Evolutionary conservation across 2,329 filamentous ascomycete species (phyloP).

Genomic region (Penicillium sp.): DNA sequence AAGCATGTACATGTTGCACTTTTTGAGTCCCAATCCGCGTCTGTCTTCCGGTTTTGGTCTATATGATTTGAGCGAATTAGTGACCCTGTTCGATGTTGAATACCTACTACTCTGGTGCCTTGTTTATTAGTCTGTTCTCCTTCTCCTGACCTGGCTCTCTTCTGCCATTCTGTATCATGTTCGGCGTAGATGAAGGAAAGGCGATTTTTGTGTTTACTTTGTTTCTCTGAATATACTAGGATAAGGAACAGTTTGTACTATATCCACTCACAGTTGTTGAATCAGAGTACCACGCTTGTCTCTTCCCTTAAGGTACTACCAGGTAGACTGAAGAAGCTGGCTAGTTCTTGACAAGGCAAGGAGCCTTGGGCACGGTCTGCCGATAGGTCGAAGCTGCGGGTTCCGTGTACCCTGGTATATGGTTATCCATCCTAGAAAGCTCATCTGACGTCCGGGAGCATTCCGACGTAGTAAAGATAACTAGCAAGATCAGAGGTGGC

Average conservation of each 20-base stretch:
- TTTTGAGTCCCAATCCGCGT: not conserved
- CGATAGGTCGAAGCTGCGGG: too few species aligned
- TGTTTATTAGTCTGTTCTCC: not conserved
- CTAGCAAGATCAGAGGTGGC: not conserved
- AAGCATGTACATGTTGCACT: not conserved
- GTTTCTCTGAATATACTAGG: not conserved
- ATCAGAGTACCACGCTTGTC: not conserved
- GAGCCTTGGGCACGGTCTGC: too few species aligned
- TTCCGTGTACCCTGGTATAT: not conserved
- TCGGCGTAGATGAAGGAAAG: not conserved
- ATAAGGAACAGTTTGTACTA: not conserved
- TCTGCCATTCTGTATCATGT: not conserved
- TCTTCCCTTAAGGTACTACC: not conserved
- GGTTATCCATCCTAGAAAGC: not conserved
- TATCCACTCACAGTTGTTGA: not conserved
- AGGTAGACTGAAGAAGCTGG: not conserved
- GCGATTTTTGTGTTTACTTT: not conserved
- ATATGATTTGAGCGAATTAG: slow-evolving; percentile 25
- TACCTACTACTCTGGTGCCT: slow-evolving; percentile 15
- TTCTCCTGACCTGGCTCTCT: not conserved
- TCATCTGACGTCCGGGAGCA: not conserved
- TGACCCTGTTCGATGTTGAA: slow-evolving; percentile 13
- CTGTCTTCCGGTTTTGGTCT: slow-evolving; percentile 21
- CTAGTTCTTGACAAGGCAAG: not conserved
- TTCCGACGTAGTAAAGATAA: not conserved